phyloP scores from a whole-genome alignment of 139 green algal genomes.

The Coelastrella sp. region DNA sequence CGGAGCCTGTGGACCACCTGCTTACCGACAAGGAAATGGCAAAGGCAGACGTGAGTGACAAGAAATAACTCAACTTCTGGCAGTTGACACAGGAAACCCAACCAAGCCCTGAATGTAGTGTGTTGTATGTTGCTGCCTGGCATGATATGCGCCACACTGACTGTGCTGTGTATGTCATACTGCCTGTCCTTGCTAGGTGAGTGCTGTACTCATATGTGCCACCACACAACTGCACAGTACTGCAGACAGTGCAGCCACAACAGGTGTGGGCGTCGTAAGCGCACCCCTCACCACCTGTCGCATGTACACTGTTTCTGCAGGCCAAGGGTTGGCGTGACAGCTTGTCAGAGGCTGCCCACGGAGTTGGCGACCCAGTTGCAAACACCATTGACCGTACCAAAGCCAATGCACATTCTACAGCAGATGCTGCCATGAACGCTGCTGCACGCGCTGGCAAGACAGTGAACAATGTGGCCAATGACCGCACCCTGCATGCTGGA shows the following conservation, averaged over 20 bases:
- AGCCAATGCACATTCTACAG: neutral
- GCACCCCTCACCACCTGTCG: neutral
- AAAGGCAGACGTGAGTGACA: neutral
- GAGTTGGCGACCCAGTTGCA: neutral
- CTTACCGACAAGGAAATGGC: constrained; percentile 24
- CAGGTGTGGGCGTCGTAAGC: too few relatives aligned
- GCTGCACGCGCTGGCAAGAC: neutral
- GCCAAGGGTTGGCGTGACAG: neutral
- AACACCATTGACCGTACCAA: neutral
- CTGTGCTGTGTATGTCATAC: too few relatives aligned
- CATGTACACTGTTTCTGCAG: neutral
- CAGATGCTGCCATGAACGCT: neutral
- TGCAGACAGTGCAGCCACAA: too few relatives aligned
- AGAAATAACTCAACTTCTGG: neutral
- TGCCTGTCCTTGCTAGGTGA: too few relatives aligned
- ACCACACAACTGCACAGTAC: too few relatives aligned
- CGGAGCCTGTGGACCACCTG: neutral
- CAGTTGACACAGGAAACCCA: too few relatives aligned
- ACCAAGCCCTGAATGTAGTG: too few relatives aligned
- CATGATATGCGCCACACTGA: too few relatives aligned
- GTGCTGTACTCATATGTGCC: too few relatives aligned
- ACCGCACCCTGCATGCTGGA: neutral
- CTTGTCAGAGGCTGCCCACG: neutral
- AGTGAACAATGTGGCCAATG: neutral
- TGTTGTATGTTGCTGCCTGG: too few relatives aligned